Evolutionary conservation across 192 early-diverging fungal species (phyloP).

Genomic region (Podila epicladia): DNA sequence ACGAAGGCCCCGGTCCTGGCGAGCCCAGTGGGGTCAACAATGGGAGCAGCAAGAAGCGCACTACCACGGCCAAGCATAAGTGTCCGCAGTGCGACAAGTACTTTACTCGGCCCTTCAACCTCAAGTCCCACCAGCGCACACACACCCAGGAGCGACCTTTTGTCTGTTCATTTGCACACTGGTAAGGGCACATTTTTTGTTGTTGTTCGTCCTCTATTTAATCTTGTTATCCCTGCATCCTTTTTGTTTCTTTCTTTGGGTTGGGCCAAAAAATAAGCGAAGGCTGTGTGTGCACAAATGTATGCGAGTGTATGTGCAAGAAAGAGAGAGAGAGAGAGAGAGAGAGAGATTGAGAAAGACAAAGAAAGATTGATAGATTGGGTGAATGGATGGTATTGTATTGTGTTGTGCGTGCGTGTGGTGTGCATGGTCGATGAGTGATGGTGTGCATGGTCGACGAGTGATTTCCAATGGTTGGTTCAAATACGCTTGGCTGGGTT

Average conservation of each 20-base stretch:
- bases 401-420: not conserved
- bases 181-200: conserved; percentile 48
- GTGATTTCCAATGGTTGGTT: too few relatives aligned
- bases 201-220: not conserved
- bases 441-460: not conserved
- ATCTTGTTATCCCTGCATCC: not conserved
- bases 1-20: not conserved
- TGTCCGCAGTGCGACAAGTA: conserved; percentile 83
- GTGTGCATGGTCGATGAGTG: not conserved
- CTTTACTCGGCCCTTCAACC: conserved; percentile 89
- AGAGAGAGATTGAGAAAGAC: too few relatives aligned
- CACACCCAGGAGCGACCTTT: conserved; percentile 83
- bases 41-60: conserved; percentile 48
- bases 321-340: too few relatives aligned
- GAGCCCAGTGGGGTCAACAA: conserved; percentile 22
- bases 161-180: conserved; percentile 64
- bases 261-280: not conserved
- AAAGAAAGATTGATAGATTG: not conserved
- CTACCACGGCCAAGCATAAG: conserved; percentile 47
- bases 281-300: too few relatives aligned
- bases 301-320: not conserved
- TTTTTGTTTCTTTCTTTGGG: not conserved
- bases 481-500: not conserved
- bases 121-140: conserved; percentile 83
- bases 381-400: not conserved